Percentiles rank a stretch among this genome's conserved stretches.
Evolutionary conservation across 805 yeast genomes (phyloP).

Genomic region (Starmera pachycereana): DNA sequence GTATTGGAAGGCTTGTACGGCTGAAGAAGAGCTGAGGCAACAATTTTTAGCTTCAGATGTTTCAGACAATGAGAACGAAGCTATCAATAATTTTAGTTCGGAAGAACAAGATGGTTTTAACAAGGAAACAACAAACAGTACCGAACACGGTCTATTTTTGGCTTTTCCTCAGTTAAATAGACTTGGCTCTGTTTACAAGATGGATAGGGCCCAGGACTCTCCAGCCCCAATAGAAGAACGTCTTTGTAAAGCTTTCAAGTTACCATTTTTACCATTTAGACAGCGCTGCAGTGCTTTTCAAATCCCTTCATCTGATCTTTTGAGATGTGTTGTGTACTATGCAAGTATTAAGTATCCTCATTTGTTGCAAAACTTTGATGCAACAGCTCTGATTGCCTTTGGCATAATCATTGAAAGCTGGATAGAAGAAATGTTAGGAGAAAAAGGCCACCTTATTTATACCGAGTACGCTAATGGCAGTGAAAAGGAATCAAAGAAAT

Average conservation of each 20-base stretch:
- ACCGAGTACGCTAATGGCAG: not conserved
- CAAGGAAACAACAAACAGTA: too few relatives aligned
- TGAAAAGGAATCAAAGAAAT: not conserved
- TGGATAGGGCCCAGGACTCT: too few relatives aligned
- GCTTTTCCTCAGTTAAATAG: too few relatives aligned
- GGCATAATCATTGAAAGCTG: slow-evolving; percentile 28
- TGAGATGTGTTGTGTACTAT: slow-evolving; percentile 27
- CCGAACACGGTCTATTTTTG: too few relatives aligned
- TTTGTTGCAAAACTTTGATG: slow-evolving; percentile 22
- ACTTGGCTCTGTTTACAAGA: too few relatives aligned
- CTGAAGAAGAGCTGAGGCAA: too few relatives aligned
- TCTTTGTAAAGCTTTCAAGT: slow-evolving; percentile 1
- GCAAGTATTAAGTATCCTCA: slow-evolving; percentile 16
- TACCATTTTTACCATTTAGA: slow-evolving; percentile 10
- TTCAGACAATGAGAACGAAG: too few relatives aligned
- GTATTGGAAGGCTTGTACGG: too few relatives aligned
- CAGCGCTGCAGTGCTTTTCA: slow-evolving; percentile 5
- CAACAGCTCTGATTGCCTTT: slow-evolving; percentile 24
- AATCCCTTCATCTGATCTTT: slow-evolving; percentile 17
- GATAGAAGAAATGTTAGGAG: slow-evolving; percentile 18
- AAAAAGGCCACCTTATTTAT: slow-evolving; percentile 1
- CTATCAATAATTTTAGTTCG: too few relatives aligned
- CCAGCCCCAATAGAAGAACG: slow-evolving; percentile 8
- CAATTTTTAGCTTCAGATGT: too few relatives aligned
- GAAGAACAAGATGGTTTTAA: too few relatives aligned